Base-by-base conservation (phyloP, 768 basidiomycete species). In the Fistulinella prunicolor region DNA sequence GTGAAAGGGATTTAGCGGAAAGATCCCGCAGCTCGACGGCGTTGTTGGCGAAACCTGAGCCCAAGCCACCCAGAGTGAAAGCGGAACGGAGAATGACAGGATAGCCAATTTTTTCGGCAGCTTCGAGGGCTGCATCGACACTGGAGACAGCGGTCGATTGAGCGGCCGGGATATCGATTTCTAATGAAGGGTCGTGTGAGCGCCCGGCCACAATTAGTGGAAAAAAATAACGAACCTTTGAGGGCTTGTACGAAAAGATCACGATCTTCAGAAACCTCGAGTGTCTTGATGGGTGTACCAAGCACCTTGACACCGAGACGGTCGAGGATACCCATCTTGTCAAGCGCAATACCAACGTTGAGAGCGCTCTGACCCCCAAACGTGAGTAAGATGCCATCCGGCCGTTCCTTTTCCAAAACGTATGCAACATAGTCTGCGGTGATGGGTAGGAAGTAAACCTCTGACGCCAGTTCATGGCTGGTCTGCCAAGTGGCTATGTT, bases 401-500 rank as follows among this genome's bases (percentile, higher is more conserved):
- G 96, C 9, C 94, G 80, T 72, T 98, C 96, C 72, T 95, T 96
- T 75, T 99, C 96, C 66, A 98, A 76, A 22, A 99, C 93, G 63
- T 97, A 97, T 53, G 96, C 95, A 54, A 99, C 96, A 69, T 98
- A 98, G 69, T 98, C 96, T 43, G 90, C 72, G 0, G 96, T 97
- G 61, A 99, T 82, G 39, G 96, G 96, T 29, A 99, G 71, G 73
- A 98, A 99, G 73, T 98, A 99, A 57, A 98, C 93, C 66, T 97
- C 91, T 1, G 87, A 87, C 23, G 96, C 96, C 54, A 99, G 78
- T 67, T 97, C 85, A 65, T 99, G 96, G 8, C 94, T 97, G 1
- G 96, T 98, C 71, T 99, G 96, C 87, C 95, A 97, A 24, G 96
- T 98, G 36, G 96, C 95, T 55, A 98, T 97, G 65, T 99, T 98